Evolutionary conservation across 2,329 filamentous ascomycete genomes (phyloP), one percentile per base, ranked within the genome.

Genomic region (Mycocentrospora acerina): DNA sequence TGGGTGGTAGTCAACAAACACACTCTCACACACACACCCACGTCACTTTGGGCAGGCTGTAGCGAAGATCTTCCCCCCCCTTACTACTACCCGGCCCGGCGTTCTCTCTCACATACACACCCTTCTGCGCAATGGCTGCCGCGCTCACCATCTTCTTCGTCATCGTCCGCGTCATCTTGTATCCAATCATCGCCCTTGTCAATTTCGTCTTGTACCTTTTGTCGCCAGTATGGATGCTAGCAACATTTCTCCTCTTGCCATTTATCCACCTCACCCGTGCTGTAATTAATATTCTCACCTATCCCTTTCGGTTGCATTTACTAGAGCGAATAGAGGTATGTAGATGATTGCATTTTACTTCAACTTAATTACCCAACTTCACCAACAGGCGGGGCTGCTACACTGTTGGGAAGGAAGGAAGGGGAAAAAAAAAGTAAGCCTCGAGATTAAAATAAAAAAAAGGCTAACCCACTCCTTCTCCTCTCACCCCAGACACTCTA

Each of bases 321-420:
- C 55, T 81, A 11, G 68, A 71, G 4, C 75, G 70, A 51, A 72
- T 83, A 40, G 78, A 83, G 74, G 80, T 82, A 68, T 32, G 61
- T 37, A 24, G 9, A 27, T n/a, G n/a, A n/a, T n/a, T n/a, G n/a
- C n/a, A n/a, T n/a, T n/a, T n/a, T n/a, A 22, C 9, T 22, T 22
- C 5, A 22, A 22, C 9, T 22, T 9, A 22, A 22, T 22, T 9
- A 22, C 19, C n/a, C n/a, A n/a, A n/a, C n/a, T n/a, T n/a, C n/a
- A n/a, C n/a, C n/a, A n/a, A n/a, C n/a, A n/a, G n/a, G n/a, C n/a
- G n/a, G n/a, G n/a, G n/a, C n/a, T n/a, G n/a, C n/a, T n/a, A n/a
- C n/a, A n/a, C n/a, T n/a, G n/a, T n/a, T n/a, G n/a, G n/a, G n/a
- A n/a, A n/a, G n/a, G n/a, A n/a, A n/a, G n/a, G n/a, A n/a, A n/a